Percentiles rank a stretch among this genome's conserved stretches.
These are phyloP conservation scores for Suillus brevipes DNA, from an alignment of 768 basidiomycete species.

Conservation along the genomic window DNA sequence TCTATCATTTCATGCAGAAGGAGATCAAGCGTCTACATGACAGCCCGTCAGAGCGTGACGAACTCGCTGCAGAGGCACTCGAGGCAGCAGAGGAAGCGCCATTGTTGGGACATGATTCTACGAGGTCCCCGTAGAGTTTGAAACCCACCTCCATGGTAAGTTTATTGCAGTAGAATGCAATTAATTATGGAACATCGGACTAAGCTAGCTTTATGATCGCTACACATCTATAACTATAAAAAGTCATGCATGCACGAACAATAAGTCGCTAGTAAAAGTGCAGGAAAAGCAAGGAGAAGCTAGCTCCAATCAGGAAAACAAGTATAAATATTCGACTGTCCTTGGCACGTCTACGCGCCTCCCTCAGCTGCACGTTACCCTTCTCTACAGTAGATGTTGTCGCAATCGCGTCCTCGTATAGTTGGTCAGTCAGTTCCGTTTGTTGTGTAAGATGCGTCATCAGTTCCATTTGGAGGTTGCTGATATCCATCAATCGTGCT, in stretches of 20 bases:
- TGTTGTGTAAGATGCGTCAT: constrained; percentile 85
- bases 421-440: constrained; percentile 87
- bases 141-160: neutral
- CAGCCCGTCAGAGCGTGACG: constrained; percentile 48
- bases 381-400: constrained; percentile 84
- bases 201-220: neutral
- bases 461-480: constrained; percentile 88
- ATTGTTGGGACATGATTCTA: constrained; percentile 37
- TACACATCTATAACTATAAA: constrained; percentile 5
- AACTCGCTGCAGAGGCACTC: constrained; percentile 56
- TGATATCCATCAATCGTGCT: constrained; percentile 88
- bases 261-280: constrained; percentile 73
- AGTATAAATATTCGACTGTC: constrained; percentile 89
- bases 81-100: constrained; percentile 65
- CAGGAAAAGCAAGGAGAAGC: constrained; percentile 87
- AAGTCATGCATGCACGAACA: constrained; percentile 6
- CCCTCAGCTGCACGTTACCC: constrained; percentile 87
- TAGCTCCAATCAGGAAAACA: constrained; percentile 89
- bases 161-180: neutral
- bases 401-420: constrained; percentile 93
- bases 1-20: constrained; percentile 63
- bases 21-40: constrained; percentile 59
- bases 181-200: neutral
- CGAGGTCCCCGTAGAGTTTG: neutral
- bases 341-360: constrained; percentile 83